These are phyloP conservation scores for Dioszegia hungarica DNA, from an alignment of 768 basidiomycete species.

Conservation along the genomic window DNA sequence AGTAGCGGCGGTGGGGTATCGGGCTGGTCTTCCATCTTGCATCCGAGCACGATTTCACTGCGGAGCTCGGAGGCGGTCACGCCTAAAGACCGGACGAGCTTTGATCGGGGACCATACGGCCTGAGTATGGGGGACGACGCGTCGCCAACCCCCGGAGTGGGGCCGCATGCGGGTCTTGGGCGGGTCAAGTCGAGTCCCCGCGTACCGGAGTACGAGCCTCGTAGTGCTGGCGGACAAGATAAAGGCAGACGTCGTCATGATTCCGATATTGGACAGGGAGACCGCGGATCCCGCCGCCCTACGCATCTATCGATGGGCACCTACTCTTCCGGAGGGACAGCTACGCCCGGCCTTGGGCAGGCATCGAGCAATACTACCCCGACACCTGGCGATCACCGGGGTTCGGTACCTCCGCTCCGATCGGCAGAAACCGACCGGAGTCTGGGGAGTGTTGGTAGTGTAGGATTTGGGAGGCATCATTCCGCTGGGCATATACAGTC, in stretches of 20 bases:
- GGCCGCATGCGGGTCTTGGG: background rate
- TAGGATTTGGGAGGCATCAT: background rate
- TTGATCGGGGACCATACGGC: background rate
- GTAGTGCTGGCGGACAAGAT: background rate
- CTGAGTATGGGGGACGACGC: background rate
- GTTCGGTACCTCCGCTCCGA: background rate
- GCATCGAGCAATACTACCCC: background rate
- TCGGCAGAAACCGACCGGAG: conserved; percentile 1
- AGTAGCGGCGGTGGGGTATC: conserved; percentile 13
- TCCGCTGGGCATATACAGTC: background rate
- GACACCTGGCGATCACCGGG: background rate
- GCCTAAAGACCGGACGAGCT: conserved; percentile 3
- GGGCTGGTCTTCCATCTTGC: conserved; percentile 39
- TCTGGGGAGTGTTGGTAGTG: background rate
- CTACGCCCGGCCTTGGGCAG: background rate
- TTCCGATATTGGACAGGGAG: background rate
- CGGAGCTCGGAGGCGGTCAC: conserved; percentile 4
- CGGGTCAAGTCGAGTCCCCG: conserved; percentile 3
- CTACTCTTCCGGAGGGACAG: background rate
- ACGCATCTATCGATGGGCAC: conserved; percentile 5
- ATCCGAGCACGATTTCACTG: conserved; percentile 23
- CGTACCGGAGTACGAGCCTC: background rate
- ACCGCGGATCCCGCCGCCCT: background rate
- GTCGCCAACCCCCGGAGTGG: background rate
- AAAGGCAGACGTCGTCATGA: background rate